Percentiles rank a stretch among this genome's conserved stretches.
phyloP scores from a whole-genome alignment of 139 green algal genomes.

The Coelastrella sp. region DNA sequence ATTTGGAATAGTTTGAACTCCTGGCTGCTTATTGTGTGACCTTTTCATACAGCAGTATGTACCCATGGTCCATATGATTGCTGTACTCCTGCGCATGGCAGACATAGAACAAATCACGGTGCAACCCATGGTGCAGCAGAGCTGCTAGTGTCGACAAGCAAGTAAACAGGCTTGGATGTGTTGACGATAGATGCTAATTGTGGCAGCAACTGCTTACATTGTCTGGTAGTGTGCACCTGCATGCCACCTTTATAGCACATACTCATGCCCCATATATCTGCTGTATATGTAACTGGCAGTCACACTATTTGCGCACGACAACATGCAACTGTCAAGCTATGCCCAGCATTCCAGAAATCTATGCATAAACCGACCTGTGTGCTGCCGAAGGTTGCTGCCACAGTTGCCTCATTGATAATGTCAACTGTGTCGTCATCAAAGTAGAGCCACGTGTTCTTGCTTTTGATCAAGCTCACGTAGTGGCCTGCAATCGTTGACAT shows the following conservation, averaged over 20 bases:
- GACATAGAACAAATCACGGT: background rate
- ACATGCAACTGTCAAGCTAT: too few species aligned
- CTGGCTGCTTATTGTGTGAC: background rate
- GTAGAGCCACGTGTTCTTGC: slow-evolving; percentile 86
- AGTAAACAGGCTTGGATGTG: too few species aligned
- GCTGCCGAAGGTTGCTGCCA: slow-evolving; percentile 91
- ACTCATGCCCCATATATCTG: too few species aligned
- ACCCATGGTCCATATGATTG: slow-evolving; percentile 93
- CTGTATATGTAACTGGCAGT: too few species aligned
- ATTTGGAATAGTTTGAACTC: too few species aligned
- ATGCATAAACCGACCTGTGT: slow-evolving; percentile 58
- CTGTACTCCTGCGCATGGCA: slow-evolving; percentile 51
- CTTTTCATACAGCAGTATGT: slow-evolving; percentile 96
- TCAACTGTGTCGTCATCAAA: slow-evolving; percentile 95
- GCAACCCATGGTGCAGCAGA: too few species aligned
- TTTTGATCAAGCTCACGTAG: slow-evolving; percentile 96
- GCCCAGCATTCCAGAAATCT: background rate
- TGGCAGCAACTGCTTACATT: too few species aligned
- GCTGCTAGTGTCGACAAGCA: too few species aligned
- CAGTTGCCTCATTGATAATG: slow-evolving; percentile 78
- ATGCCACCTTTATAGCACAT: too few species aligned
- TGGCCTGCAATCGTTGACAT: slow-evolving; percentile 73
- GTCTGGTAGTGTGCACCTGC: too few species aligned
- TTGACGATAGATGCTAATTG: too few species aligned
- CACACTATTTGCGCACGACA: too few species aligned